Evolutionary conservation across 495 filamentous ascomycete genomes (phyloP), one percentile per base, ranked within the genome.

Genomic region (Lindgomyces ingoldianus): DNA sequence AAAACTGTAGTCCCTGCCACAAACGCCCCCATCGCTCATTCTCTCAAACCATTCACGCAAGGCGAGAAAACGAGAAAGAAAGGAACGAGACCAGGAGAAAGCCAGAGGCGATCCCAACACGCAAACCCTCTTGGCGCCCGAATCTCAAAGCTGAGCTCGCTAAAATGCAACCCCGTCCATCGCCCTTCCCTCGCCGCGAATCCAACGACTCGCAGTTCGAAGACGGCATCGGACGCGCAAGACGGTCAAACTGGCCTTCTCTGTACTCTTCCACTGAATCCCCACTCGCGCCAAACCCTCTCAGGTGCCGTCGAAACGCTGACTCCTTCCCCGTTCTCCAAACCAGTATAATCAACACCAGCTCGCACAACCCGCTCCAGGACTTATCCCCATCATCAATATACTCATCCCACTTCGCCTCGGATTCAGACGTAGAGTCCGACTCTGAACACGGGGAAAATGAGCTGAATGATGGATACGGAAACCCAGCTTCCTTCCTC

Each of bases 111-210:
- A n/a, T n/a, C n/a, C n/a, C n/a, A 30, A 63, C 24, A 27, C 60
- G 60, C 50, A 63, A 47, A 57, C 50, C 60, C 24, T 44, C 27
- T 33, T 63, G 60, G 60, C 45, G 42, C 22, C 60, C 60, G 16
- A 63, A 55, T 50, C 52, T 63, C 33, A 63, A 63, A 51, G 51
- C 21, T 26, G 60, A 63, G 21, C 25, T 57, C 16, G 11, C 9
- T 3, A 22, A 22, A 14, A 14, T 22, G 26, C 27, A 50, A 39
- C n/a, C 41, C 25, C 27, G 39, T 26, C n/a, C 41, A 0, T n/a
- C 14, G 3, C 50, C 36, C 26, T 46, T 46, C 25, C 21, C 6
- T 21, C 39, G 45, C 4, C 50, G 51, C 18, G 50, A 39, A 11
- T 63, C 60, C 24, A 48, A 33, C 27, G 60, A 49, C 1, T 49